These are phyloP conservation scores for Helianthus tuberosus DNA, from an alignment of 129 eudicot genomes.

Conservation along the genomic window DNA sequence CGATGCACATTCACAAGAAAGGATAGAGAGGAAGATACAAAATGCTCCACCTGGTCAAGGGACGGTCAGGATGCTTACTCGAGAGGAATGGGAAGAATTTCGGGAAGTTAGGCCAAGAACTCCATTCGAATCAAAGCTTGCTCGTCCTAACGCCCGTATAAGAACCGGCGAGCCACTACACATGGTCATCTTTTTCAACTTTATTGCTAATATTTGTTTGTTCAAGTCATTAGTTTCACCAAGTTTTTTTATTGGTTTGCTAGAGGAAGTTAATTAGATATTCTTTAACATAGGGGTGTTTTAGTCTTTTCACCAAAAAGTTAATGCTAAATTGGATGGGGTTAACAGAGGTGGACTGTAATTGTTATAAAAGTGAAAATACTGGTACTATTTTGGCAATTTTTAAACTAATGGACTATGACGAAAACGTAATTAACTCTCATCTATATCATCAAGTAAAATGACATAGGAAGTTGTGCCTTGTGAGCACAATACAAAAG, in stretches of 20 bases:
- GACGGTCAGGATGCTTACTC: slow-evolving; percentile 83
- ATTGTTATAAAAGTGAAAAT: too few relatives aligned
- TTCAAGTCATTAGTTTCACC: slow-evolving; percentile 17
- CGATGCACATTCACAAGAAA: slow-evolving; percentile 88
- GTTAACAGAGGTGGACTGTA: too few relatives aligned
- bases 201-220: slow-evolving; percentile 10
- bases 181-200: slow-evolving; percentile 50
- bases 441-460: too few relatives aligned
- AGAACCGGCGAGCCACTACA: slow-evolving; percentile 81
- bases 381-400: too few relatives aligned
- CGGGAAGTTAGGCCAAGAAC: slow-evolving; percentile 90
- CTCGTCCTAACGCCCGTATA: slow-evolving; percentile 89
- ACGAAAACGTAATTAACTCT: too few relatives aligned
- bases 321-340: too few relatives aligned
- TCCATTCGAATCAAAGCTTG: slow-evolving; percentile 94
- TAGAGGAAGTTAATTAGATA: background rate
- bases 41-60: slow-evolving; percentile 94
- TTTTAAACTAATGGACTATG: too few relatives aligned
- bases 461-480: too few relatives aligned
- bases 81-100: slow-evolving; percentile 93
- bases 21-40: slow-evolving; percentile 72
- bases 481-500: too few relatives aligned
- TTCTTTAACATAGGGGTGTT: too few relatives aligned
- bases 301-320: too few relatives aligned
- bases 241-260: slow-evolving; percentile 8